These are phyloP conservation scores for Paspalum vaginatum DNA, from an alignment of 176 grass and related monocot species.

Conservation along the genomic window DNA sequence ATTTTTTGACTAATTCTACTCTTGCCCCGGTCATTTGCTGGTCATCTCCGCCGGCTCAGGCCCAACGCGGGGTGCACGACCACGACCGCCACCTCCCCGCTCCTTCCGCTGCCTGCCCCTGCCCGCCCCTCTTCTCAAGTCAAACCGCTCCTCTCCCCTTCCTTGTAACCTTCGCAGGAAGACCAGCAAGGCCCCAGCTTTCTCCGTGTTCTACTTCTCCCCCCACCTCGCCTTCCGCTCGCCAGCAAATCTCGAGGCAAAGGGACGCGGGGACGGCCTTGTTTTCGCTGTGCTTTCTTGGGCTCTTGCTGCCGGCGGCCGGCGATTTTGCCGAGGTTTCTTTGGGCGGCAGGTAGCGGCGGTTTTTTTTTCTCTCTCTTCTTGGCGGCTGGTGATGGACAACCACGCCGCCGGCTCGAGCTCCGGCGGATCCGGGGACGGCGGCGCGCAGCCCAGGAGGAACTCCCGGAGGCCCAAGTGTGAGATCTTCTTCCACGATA, in stretches of 20 bases:
- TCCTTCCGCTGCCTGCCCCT: neutral
- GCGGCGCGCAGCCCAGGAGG: slow-evolving; percentile 42
- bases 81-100: slow-evolving; percentile 15
- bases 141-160: slow-evolving; percentile 34
- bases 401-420: slow-evolving; percentile 37
- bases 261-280: neutral
- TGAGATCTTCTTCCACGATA: slow-evolving; percentile 44
- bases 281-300: slow-evolving; percentile 23
- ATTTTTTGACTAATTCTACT: slow-evolving; percentile 31
- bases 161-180: slow-evolving; percentile 53
- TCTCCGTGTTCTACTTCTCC: neutral
- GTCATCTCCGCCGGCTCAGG: slow-evolving; percentile 46
- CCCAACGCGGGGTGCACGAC: slow-evolving; percentile 41
- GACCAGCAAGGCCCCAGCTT: slow-evolving; percentile 28
- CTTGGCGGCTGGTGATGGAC: slow-evolving; percentile 47
- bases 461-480: slow-evolving; percentile 63
- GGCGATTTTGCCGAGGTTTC: slow-evolving; percentile 2
- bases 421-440: slow-evolving; percentile 61
- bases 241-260: slow-evolving; percentile 23
- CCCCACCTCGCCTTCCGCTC: neutral
- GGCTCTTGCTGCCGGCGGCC: slow-evolving; percentile 5
- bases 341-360: slow-evolving; percentile 13
- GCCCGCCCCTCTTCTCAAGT: neutral
- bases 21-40: neutral
- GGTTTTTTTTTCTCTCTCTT: neutral